phyloP scores from a whole-genome alignment of 1,139 yeast genomes.

The Kodamaea plutei region DNA sequence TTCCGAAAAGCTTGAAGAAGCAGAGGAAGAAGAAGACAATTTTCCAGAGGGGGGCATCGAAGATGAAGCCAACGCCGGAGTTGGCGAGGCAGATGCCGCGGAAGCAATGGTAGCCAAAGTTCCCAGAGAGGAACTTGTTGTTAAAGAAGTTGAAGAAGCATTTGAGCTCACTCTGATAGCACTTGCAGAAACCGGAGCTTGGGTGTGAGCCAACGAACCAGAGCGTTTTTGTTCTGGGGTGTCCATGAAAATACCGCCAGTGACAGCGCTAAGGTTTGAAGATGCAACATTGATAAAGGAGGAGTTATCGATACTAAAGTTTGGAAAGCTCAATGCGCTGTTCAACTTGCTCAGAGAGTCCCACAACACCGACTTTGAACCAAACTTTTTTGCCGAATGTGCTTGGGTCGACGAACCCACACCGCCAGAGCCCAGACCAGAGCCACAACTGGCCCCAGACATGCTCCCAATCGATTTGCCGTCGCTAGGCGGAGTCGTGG shows the following conservation, averaged over 20 bases:
- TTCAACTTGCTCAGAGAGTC: conserved; percentile 26
- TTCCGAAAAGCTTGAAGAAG: no score
- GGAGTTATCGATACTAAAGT: conserved; percentile 25
- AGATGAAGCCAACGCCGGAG: conserved; percentile 2
- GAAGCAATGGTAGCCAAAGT: not conserved
- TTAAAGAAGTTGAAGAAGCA: no score
- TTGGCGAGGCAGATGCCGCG: not conserved
- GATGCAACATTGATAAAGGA: no score
- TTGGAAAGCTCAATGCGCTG: conserved; percentile 27
- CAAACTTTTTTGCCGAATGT: conserved; percentile 7
- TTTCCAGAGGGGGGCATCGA: conserved; percentile 3
- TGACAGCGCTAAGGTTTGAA: no score
- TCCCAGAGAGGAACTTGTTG: no score
- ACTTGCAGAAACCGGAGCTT: no score
- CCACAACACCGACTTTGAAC: conserved; percentile 24
- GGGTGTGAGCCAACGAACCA: no score
- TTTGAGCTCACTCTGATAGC: conserved; percentile 3
- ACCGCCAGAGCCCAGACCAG: not conserved
- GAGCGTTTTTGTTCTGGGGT: no score
- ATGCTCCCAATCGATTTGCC: conserved; percentile 1
- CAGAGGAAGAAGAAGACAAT: no score
- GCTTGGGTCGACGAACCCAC: no score
- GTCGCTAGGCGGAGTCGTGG: conserved; percentile 35
- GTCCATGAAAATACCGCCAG: conserved; percentile 4
- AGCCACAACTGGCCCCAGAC: conserved; percentile 2